These are phyloP conservation scores for Leccinum pellstonianum DNA, from an alignment of 768 basidiomycete genomes.

Conservation along the genomic window DNA sequence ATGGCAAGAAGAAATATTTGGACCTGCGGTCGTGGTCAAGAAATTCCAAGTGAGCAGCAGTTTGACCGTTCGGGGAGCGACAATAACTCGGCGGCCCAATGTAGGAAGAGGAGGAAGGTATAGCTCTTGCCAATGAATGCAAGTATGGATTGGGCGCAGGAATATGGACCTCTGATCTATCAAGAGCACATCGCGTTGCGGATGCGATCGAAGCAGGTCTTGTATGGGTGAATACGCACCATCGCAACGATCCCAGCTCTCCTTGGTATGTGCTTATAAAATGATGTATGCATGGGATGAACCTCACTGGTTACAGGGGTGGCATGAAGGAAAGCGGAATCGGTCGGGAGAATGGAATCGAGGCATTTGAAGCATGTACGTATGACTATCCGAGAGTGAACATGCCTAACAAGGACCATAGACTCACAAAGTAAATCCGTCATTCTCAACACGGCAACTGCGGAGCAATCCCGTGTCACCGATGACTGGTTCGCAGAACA, in stretches of 20 bases:
- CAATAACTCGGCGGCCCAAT: not conserved
- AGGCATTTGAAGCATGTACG: conserved; percentile 78
- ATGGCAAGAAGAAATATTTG: conserved; percentile 85
- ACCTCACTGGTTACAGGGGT: conserved; percentile 52
- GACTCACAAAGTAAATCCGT: conserved; percentile 86
- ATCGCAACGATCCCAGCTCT: conserved; percentile 85
- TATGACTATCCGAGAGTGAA: not conserved
- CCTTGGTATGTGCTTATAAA: conserved; percentile 57
- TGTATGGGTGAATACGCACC: conserved; percentile 88
- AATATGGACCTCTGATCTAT: conserved; percentile 75
- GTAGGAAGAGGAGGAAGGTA: conserved; percentile 63
- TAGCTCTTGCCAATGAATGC: conserved; percentile 68
- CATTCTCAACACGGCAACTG: conserved; percentile 68
- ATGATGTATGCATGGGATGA: not conserved
- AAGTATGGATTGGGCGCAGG: conserved; percentile 82
- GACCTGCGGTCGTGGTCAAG: conserved; percentile 76
- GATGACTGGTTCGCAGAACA: conserved; percentile 82
- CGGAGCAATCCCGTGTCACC: conserved; percentile 51
- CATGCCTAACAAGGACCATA: conserved; percentile 29
- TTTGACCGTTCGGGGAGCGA: not conserved
- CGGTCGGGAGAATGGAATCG: conserved; percentile 82
- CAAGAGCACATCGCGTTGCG: conserved; percentile 73
- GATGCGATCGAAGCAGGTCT: conserved; percentile 69
- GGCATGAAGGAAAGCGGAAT: conserved; percentile 91
- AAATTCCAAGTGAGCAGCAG: conserved; percentile 46